Evolutionary conservation across 139 green algal species (phyloP).

Genomic region (Coelastrella sp.): DNA sequence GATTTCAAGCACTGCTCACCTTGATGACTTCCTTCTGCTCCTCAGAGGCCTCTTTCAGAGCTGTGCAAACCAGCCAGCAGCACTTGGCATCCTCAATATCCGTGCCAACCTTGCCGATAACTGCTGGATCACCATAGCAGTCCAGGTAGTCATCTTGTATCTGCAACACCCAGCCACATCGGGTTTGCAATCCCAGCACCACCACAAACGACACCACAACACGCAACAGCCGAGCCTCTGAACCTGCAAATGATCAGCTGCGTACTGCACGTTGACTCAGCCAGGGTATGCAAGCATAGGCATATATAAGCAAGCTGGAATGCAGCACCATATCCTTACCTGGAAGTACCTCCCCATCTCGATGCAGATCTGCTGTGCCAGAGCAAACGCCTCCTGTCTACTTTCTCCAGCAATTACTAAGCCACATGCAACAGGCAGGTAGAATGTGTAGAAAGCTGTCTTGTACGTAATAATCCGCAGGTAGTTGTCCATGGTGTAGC

Average conservation of each 20-base stretch:
- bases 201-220: too few relatives aligned
- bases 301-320: too few relatives aligned
- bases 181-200: too few relatives aligned
- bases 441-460: conserved; percentile 97
- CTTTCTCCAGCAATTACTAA: conserved; percentile 86
- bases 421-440: conserved; percentile 93
- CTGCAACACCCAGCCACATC: conserved; percentile 53
- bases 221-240: too few relatives aligned
- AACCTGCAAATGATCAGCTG: too few relatives aligned
- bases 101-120: conserved; percentile 97
- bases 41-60: conserved; percentile 79
- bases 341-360: conserved; percentile 97
- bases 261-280: too few relatives aligned
- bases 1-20: conserved; percentile 54
- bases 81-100: conserved; percentile 99
- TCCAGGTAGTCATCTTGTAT: conserved; percentile 99
- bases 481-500: conserved; percentile 96
- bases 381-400: conserved; percentile 54
- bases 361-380: conserved; percentile 86
- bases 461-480: conserved; percentile 97
- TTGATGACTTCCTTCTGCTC: conserved; percentile 89
- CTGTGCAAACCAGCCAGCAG: conserved; percentile 97
- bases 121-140: conserved; percentile 92
- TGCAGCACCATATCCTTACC: conserved; percentile 51
- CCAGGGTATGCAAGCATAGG: too few relatives aligned